Percentiles rank a stretch among this genome's conserved stretches.
Conservation (phyloP, 177 flowering plant species). For the Vitis hybrid region DNA sequence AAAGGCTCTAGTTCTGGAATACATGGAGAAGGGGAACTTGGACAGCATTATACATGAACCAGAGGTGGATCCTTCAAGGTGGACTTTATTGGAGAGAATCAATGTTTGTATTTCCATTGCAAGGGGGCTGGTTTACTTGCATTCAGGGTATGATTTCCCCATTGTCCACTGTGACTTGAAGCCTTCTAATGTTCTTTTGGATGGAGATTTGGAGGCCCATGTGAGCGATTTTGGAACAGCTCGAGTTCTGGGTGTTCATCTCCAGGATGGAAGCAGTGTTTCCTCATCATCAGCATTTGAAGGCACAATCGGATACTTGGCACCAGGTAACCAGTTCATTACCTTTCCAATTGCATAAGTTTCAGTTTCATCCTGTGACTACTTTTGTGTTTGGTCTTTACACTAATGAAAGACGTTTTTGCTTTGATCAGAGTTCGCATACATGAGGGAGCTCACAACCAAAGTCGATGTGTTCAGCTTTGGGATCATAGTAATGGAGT, state of each 20-base stretch:
- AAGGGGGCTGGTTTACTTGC: conserved; percentile 69
- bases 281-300: conserved; percentile 64
- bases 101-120: conserved; percentile 58
- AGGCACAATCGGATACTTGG: conserved; percentile 91
- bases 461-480: conserved; percentile 88
- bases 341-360: no score
- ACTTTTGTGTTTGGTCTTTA: neutral
- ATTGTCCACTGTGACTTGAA: conserved; percentile 87
- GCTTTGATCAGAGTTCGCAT: conserved; percentile 68
- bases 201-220: conserved; percentile 61
- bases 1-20: conserved; percentile 75
- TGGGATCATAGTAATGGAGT: conserved; percentile 78
- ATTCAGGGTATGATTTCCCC: conserved; percentile 63
- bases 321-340: conserved; percentile 63
- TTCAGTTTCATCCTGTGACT: neutral
- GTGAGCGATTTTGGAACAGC: conserved; percentile 95
- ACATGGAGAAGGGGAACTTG: conserved; percentile 85
- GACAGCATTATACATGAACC: conserved; percentile 63
- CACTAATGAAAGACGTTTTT: neutral
- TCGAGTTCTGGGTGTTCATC: conserved; percentile 67
- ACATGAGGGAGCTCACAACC: conserved; percentile 70
- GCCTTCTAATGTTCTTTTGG: conserved; percentile 80
- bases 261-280: conserved; percentile 34
- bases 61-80: conserved; percentile 31
- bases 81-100: conserved; percentile 58